A percentile compares a stretch with the other conserved stretches of the same genome.
Evolutionary conservation across 2,329 filamentous ascomycete species (phyloP).

Genomic region (Didymella arachidicola): DNA sequence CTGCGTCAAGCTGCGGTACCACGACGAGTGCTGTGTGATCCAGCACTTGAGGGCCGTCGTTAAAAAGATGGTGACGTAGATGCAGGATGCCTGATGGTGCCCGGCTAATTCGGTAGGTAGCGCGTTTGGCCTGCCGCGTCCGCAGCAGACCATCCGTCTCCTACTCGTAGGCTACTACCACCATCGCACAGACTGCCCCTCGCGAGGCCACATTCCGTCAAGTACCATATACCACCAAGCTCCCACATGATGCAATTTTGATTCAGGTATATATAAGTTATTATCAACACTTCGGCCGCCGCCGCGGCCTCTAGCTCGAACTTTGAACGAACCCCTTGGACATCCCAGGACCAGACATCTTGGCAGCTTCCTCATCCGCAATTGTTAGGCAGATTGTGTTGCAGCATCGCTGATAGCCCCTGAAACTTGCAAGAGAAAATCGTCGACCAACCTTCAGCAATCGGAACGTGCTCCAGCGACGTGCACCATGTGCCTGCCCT

Average conservation of each 20-base stretch:
- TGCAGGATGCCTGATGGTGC: not conserved
- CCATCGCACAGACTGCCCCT: not conserved
- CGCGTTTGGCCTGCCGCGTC: not conserved
- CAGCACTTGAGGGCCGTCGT: not conserved
- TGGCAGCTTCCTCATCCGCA: slow-evolving; percentile 8
- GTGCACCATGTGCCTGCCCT: not conserved
- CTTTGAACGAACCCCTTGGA: not conserved
- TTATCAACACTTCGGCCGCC: not conserved
- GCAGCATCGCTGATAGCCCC: not conserved
- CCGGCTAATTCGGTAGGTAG: not conserved
- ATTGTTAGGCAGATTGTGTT: not conserved
- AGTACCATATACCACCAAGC: not conserved
- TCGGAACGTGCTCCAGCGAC: not conserved
- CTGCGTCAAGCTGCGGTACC: not conserved
- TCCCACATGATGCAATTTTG: not conserved
- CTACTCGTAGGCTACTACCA: too few relatives aligned
- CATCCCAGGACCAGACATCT: not conserved
- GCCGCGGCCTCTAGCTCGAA: not conserved
- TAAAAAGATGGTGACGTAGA: not conserved
- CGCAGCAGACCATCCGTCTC: not conserved
- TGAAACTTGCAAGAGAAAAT: not conserved
- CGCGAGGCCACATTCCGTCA: too few relatives aligned
- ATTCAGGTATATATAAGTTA: not conserved
- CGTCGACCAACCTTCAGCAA: not conserved
- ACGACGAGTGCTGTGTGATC: not conserved